Evolutionary conservation across 163 green algal genomes (phyloP), one percentile per base, ranked within the genome.

Genomic region (Volvox carteri): DNA sequence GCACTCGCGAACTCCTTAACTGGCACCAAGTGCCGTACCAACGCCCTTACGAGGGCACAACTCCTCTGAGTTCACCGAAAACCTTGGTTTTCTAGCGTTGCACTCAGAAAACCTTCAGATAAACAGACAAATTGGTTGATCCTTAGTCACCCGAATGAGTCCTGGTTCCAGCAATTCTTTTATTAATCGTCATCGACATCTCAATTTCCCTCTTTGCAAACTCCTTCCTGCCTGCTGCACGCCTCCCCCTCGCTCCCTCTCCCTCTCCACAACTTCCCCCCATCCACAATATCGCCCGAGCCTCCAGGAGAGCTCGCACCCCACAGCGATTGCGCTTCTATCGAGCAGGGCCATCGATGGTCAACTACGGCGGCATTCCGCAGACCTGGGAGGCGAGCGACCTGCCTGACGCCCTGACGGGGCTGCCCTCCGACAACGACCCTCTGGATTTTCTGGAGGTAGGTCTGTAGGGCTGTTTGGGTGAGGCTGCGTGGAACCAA

Each of bases 341-440:
- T 46, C 41, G n/a, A 0, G 54, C 56, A 12, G 84, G 84, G 1
- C 72, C 72, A 23, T 90, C 84, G 9, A 56, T 90, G 16, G 84
- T 85, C 52, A 90, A 90, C 54, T 90, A 90, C 73, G 84, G 84
- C 5, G 54, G 72, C 3, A 41, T 90, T 0, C 72, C 72, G 0
- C 84, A 85, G n/a, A 90, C 72, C 25, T 90, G 84, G 72, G 72
- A 90, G 72, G 73, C 72, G 37, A 85, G 72, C 42, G 72, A 90
- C 54, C 14, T 4, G 39, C 54, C 84, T 1, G 84, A 90, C 41
- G 21, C 3, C 25, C 0, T 85, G 25, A 90, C 84, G 7, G 84
- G 84, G 0, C 41, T 54, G 37, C 84, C 84, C 19, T 37, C 72
- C 12, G 84, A 90, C 52, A 90, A 90, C 70, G 84, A 90, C 73